Evolutionary conservation across 768 basidiomycete species (phyloP).

Genomic region (Russula griseocarnosa): DNA sequence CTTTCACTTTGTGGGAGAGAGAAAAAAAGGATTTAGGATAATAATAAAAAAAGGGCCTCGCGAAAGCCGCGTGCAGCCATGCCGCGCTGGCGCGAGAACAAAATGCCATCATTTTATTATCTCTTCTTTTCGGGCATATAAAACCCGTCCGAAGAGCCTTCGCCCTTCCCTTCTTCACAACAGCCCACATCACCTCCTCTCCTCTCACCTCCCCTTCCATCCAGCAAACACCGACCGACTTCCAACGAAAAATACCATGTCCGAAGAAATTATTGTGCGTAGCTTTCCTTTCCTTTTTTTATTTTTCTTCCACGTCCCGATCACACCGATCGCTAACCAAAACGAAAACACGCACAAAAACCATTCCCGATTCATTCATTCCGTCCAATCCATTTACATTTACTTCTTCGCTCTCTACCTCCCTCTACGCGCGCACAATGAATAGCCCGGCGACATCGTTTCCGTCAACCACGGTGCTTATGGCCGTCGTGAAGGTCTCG

Average conservation of each 20-base stretch:
- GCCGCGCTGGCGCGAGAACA: background rate
- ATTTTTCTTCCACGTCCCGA: too few species aligned
- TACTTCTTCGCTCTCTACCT: background rate
- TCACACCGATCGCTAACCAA: background rate
- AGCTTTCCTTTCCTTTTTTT: too few species aligned
- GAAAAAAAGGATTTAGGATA: background rate
- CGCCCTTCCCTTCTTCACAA: background rate
- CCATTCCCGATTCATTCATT: background rate
- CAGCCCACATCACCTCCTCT: background rate
- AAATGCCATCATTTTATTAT: constrained; percentile 13
- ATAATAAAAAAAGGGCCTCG: constrained; percentile 17
- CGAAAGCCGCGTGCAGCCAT: constrained; percentile 21
- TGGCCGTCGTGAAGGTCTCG: constrained; percentile 73
- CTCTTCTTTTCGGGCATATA: constrained; percentile 9
- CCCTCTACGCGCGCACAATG: background rate
- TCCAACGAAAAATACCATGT: constrained; percentile 3
- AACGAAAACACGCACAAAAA: background rate
- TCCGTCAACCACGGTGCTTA: constrained; percentile 60
- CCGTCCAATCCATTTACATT: background rate
- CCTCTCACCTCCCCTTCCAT: background rate
- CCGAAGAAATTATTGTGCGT: constrained; percentile 18
- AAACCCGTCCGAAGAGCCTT: constrained; percentile 13
- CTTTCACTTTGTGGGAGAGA: background rate
- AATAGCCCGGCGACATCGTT: constrained; percentile 76
- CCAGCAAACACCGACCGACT: background rate